Base-by-base conservation (phyloP, 2,329 filamentous ascomycete genomes). In the Diplodia sapinea region DNA sequence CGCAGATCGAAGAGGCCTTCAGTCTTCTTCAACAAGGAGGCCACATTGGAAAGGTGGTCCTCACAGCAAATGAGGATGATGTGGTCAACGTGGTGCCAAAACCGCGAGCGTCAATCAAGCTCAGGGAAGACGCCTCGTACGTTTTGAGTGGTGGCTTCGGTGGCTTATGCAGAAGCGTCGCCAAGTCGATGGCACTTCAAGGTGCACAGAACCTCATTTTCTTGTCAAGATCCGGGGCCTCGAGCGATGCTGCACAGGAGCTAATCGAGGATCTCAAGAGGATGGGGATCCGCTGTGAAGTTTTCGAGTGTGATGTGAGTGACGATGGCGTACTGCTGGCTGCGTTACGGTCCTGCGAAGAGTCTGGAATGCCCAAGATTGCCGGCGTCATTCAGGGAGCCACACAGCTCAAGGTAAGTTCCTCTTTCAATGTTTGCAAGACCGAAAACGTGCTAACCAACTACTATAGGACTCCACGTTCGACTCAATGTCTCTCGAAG, bases 1-100 rank as follows among this genome's bases (percentile, higher is more conserved):
- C 70, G 1, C 69, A 73, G 2, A 56, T 65, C 2, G 57, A 65
- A 13, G 66, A 61, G 23, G 74, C 74, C 3, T 68, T 75, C 0
- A 82, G 79, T 52, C 78, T 82, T 1, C 75, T 74, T 12, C 79
- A 80, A 2, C 71, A 76, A 4, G 68, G 82, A 3, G 72, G 79
- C 11, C 57, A 72, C 4, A 59, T 50, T 1, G 79, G 74, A 72
- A 50, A 79, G 15, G 67, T 73, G 13, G 54, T 65, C 12, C 65
- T 76, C 23, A n/a, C 33, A 9, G 68, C 20, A 54, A 11, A n/a
- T 8, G 70, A 66, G 11, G 70, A 69, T 3, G 8, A 63, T 20
- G 26, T 63, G 7, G 59, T 63, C 43, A 63, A 51, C 8, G 47
- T 51, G 9, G 33, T 63, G 17, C 59, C 59, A 7, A 63, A 63